phyloP scores from a whole-genome alignment of 2,329 filamentous ascomycete species.

The Penicillium vulpinum region DNA sequence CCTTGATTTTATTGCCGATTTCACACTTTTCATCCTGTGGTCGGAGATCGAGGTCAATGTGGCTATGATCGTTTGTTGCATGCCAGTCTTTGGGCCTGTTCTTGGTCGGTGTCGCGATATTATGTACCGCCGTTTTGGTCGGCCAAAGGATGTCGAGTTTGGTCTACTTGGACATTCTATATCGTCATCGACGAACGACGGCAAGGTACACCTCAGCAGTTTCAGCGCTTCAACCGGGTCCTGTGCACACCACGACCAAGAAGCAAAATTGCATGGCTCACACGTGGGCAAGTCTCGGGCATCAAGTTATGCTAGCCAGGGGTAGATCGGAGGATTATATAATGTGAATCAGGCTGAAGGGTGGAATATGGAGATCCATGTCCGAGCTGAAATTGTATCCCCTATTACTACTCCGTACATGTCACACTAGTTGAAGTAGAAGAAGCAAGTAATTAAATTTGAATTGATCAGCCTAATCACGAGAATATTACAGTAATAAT shows the following conservation, averaged over 20 bases:
- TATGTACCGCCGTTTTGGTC: background rate
- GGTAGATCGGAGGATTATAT: background rate
- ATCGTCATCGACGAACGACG: background rate
- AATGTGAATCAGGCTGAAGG: background rate
- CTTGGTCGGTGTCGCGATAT: background rate
- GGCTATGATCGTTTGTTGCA: background rate
- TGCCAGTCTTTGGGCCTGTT: background rate
- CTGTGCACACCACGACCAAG: background rate
- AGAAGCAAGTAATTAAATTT: too few relatives aligned
- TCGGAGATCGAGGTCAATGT: background rate
- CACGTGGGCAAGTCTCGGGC: background rate
- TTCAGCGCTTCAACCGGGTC: background rate
- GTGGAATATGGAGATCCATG: background rate
- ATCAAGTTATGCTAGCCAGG: background rate
- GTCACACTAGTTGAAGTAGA: too few relatives aligned
- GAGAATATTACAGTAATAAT: too few relatives aligned
- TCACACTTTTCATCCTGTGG: background rate
- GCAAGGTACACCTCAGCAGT: background rate
- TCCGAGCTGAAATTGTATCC: background rate
- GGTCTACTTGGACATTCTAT: background rate
- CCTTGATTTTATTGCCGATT: background rate
- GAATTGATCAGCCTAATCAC: too few relatives aligned
- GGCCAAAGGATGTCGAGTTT: background rate
- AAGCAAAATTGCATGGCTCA: background rate
- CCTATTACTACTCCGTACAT: too few relatives aligned